Percentiles rank a stretch among this genome's conserved stretches.
Conservation (phyloP, 2,329 filamentous ascomycete genomes). For the Torrubiellomyces zombiae region DNA sequence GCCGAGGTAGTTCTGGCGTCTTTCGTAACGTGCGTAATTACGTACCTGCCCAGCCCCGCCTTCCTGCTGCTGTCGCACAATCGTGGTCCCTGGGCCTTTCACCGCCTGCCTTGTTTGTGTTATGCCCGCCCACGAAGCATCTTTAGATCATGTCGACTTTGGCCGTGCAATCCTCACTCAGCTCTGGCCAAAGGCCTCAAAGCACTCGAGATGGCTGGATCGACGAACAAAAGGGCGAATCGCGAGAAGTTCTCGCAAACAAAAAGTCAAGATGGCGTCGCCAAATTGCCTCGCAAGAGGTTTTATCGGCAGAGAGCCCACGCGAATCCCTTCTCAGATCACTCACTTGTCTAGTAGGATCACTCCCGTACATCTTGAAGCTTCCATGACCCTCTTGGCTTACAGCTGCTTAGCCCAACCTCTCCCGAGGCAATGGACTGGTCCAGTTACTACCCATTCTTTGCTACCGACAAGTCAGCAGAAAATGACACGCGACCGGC, state of each 20-base stretch:
- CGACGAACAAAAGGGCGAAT: conserved; percentile 41
- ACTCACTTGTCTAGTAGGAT: conserved; percentile 66
- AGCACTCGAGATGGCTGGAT: conserved; percentile 12
- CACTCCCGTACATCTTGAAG: background rate
- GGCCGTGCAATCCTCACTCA: conserved; percentile 2
- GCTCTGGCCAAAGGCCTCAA: too few species aligned
- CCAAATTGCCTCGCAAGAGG: conserved; percentile 74
- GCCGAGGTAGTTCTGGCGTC: too few species aligned
- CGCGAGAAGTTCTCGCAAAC: conserved; percentile 47
- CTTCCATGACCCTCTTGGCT: conserved; percentile 1
- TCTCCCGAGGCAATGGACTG: conserved; percentile 81
- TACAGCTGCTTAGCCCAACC: conserved; percentile 41
- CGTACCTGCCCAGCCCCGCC: too few species aligned
- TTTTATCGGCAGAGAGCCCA: conserved; percentile 94
- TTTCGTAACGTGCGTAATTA: too few species aligned
- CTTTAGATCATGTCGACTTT: conserved; percentile 13
- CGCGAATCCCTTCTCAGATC: conserved; percentile 95
- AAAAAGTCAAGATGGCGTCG: conserved; percentile 31
- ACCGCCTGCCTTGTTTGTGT: too few species aligned
- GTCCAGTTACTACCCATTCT: conserved; percentile 68
- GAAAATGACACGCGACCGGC: conserved; percentile 12
- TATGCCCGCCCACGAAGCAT: conserved; percentile 1
- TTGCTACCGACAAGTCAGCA: conserved; percentile 26
- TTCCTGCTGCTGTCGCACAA: too few species aligned
- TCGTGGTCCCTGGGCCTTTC: too few species aligned